phyloP scores from a whole-genome alignment of 2,329 filamentous ascomycete genomes.

The Botrytis cinerea region DNA sequence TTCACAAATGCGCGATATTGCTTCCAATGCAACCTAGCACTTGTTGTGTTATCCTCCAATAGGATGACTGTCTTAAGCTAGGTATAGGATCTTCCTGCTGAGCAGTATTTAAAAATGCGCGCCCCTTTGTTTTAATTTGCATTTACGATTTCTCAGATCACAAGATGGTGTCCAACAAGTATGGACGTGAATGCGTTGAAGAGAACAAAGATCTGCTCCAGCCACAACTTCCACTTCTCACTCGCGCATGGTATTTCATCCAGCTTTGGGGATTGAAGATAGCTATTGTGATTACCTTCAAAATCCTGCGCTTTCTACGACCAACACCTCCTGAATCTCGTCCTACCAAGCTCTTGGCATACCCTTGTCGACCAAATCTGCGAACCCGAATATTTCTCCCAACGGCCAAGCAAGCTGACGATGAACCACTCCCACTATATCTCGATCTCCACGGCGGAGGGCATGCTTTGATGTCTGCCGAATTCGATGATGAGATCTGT shows the following conservation, averaged over 20 bases:
- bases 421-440: slow-evolving; percentile 46
- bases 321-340: slow-evolving; percentile 18
- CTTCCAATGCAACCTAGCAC: not conserved
- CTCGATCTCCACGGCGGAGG: slow-evolving; percentile 56
- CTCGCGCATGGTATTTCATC: slow-evolving; percentile 25
- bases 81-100: not conserved
- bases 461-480: slow-evolving; percentile 48
- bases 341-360: slow-evolving; percentile 26
- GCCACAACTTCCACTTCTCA: slow-evolving; percentile 23
- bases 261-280: slow-evolving; percentile 28
- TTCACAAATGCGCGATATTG: not conserved
- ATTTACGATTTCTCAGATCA: not conserved
- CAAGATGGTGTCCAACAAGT: slow-evolving; percentile 12
- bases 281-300: slow-evolving; percentile 19
- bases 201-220: slow-evolving; percentile 15
- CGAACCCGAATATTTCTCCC: slow-evolving; percentile 47
- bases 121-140: not conserved
- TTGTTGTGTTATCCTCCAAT: slow-evolving; percentile 12
- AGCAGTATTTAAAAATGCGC: slow-evolving; percentile 1
- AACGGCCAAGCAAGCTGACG: slow-evolving; percentile 40
- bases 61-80: not conserved
- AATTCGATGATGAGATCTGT: slow-evolving; percentile 52
- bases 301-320: slow-evolving; percentile 18
- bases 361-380: slow-evolving; percentile 37
- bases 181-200: not conserved